Conservation (phyloP, 495 filamentous ascomycete genomes). For the Staphylotrichum tortipilum region DNA sequence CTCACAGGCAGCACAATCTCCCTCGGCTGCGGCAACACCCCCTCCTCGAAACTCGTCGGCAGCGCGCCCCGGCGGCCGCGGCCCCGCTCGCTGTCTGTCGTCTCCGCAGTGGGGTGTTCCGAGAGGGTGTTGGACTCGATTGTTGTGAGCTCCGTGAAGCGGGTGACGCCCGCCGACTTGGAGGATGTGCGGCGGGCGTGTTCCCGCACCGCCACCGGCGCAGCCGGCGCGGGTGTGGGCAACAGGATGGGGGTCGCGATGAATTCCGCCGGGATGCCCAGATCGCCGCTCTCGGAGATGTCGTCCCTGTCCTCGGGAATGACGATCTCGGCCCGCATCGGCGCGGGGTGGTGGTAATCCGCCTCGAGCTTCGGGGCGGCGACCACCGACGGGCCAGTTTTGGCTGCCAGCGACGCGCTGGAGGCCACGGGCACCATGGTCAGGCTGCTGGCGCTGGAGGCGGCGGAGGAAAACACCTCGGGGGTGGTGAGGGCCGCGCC, state of each 20-base stretch:
- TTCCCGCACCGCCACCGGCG: too few species aligned
- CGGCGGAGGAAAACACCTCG: slow-evolving; percentile 4
- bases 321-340: too few species aligned
- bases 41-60: slow-evolving; percentile 17
- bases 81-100: too few species aligned
- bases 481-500: slow-evolving; percentile 12
- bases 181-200: slow-evolving; percentile 8
- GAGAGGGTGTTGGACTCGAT: slow-evolving; percentile 23
- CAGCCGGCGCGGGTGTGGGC: too few species aligned
- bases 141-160: slow-evolving; percentile 18
- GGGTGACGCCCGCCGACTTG: slow-evolving; percentile 11
- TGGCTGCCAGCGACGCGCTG: slow-evolving; percentile 7
- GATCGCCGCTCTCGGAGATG: too few species aligned
- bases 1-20: slow-evolving; percentile 2
- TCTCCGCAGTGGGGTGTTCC: too few species aligned
- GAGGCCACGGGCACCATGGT: slow-evolving; percentile 14
- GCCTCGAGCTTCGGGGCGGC: background rate
- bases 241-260: too few species aligned
- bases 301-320: too few species aligned
- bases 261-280: too few species aligned
- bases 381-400: background rate
- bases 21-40: slow-evolving; percentile 9
- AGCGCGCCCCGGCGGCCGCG: too few species aligned
- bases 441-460: slow-evolving; percentile 14
- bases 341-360: too few species aligned